Conservation (phyloP, 2,329 filamentous ascomycete genomes). For the Aspergillus bombycis region DNA sequence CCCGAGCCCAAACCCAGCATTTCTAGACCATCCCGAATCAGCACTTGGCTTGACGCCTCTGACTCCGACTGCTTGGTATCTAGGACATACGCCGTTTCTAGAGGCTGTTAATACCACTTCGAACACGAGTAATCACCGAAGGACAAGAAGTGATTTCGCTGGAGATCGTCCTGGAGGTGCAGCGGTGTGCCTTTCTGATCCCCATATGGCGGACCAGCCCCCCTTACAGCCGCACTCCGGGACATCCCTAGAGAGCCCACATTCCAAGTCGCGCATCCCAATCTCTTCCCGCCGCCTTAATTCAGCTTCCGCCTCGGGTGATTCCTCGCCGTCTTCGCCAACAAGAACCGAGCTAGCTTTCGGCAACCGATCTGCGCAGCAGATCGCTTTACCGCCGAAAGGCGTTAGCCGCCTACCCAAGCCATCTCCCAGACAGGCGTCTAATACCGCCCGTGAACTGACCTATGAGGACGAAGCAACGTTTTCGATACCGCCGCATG, state of each 20-base stretch:
- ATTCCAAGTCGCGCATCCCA: constrained; percentile 51
- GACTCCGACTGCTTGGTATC: constrained; percentile 71
- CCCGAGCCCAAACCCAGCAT: constrained; percentile 53
- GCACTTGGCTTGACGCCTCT: constrained; percentile 59
- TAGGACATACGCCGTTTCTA: constrained; percentile 47
- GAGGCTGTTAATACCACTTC: constrained; percentile 41
- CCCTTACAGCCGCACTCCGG: constrained; percentile 34
- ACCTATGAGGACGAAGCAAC: constrained; percentile 29
- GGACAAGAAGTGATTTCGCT: constrained; percentile 62
- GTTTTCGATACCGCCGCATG: constrained; percentile 38
- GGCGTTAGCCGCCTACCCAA: constrained; percentile 47
- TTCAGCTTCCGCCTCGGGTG: constrained; percentile 45
- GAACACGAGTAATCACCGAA: constrained; percentile 37
- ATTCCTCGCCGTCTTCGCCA: constrained; percentile 42
- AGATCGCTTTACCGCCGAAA: constrained; percentile 41
- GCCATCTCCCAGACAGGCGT: constrained; percentile 36
- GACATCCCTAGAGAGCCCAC: constrained; percentile 31
- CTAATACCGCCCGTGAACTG: constrained; percentile 26
- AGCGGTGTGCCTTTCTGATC: constrained; percentile 33
- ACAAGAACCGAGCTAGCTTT: constrained; percentile 40
- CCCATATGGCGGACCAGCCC: constrained; percentile 39
- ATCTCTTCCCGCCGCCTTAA: constrained; percentile 45
- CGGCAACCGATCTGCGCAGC: constrained; percentile 30
- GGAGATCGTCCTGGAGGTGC: constrained; percentile 33
- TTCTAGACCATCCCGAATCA: constrained; percentile 41